Base-by-base conservation (phyloP, 1,284 basidiomycete species). In the Polyporus tsugae region DNA sequence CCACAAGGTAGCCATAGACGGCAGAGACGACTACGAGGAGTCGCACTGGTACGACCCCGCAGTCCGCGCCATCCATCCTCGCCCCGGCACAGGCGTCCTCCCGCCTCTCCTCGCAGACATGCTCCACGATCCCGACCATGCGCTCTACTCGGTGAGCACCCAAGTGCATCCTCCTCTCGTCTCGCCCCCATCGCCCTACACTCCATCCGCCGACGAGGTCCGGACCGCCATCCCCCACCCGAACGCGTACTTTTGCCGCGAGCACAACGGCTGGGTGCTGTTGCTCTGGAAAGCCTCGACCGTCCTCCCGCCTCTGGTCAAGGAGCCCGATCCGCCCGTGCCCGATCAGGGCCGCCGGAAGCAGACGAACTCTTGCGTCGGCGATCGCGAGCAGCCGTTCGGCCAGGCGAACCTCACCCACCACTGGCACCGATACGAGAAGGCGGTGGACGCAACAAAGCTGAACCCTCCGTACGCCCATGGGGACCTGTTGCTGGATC, bases 231-330 rank as follows among this genome's bases (percentile, higher is more conserved):
- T 92, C 44, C 93, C 93, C 11, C 92, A 95, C 76, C 90, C 93
- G 2, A 87, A 92, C 72, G 91, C 91, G 17, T 92, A 92, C 75
- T 95, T 91, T 75, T 94, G 93, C 76, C 86, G 88, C 29, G 88
- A 87, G 75, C 90, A 94, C 68, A 91, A 94, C 73, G 90, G 90
- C 15, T 95, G 93, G 93, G 86, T 93, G 42, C 83, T 94, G 49
- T 80, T 94, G 17, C 82, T 82, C 53, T 92, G 90, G 89, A 87
- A 87, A 68, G 85, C 85, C 11, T 90, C 90, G 5, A 82, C 83
- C 33, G 81, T 88, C 38, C 75, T 86, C 6, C 91, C 91, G 7
- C 87, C 89, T 6, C 81, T 93, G 15, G 85, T 87, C 29, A 80
- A 78, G 46, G 73, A 81, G 19, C 77, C 78, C 25, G 81, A 83